Conservation (phyloP, 768 basidiomycete genomes). For the Phaffia tasmanica region DNA sequence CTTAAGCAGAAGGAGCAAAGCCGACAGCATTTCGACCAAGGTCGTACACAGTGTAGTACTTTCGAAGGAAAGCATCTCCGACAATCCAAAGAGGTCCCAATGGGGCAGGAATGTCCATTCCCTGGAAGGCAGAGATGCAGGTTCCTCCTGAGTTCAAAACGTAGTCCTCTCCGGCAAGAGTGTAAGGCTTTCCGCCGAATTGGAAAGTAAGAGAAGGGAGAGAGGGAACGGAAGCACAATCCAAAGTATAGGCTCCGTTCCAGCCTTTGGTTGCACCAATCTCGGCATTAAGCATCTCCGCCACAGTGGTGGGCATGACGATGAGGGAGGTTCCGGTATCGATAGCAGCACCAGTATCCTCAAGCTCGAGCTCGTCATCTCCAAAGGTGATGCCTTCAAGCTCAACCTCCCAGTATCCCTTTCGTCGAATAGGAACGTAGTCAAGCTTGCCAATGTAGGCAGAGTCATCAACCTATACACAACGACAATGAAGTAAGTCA, state of each 20-base stretch:
- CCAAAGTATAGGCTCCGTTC: slow-evolving; percentile 85
- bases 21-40: slow-evolving; percentile 58
- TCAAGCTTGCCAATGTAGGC: slow-evolving; percentile 69
- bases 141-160: slow-evolving; percentile 79
- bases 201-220: slow-evolving; percentile 76
- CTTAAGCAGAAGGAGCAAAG: slow-evolving; percentile 47
- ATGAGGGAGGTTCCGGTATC: slow-evolving; percentile 33
- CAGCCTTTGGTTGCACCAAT: slow-evolving; percentile 90
- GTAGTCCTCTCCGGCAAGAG: slow-evolving; percentile 43
- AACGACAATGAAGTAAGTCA: background rate
- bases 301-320: slow-evolving; percentile 71
- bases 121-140: slow-evolving; percentile 87
- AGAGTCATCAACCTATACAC: slow-evolving; percentile 50
- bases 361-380: slow-evolving; percentile 73
- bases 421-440: slow-evolving; percentile 84
- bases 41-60: slow-evolving; percentile 40
- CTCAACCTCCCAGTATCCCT: slow-evolving; percentile 98
- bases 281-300: slow-evolving; percentile 81
- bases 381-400: slow-evolving; percentile 78
- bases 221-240: slow-evolving; percentile 69
- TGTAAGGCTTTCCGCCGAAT: slow-evolving; percentile 57
- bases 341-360: slow-evolving; percentile 62
- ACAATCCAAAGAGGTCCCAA: slow-evolving; percentile 46
- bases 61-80: slow-evolving; percentile 40
- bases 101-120: slow-evolving; percentile 65